A percentile compares a stretch with the other conserved stretches of the same genome.
These are phyloP conservation scores for Gastrolobium villosum DNA, from an alignment of 306 rosid species.

Conservation along the genomic window DNA sequence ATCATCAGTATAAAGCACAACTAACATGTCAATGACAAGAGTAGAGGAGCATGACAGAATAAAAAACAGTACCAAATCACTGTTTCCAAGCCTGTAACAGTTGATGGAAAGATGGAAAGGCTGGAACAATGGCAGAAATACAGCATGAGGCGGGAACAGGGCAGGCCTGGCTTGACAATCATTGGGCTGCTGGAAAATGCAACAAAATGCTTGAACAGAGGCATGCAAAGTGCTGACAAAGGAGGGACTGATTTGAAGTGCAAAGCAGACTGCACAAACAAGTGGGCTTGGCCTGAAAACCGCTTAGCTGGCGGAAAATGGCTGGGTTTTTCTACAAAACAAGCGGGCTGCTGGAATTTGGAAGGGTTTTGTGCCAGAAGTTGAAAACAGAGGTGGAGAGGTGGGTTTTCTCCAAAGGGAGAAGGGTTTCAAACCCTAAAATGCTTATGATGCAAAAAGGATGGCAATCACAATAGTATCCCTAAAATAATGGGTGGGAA, in stretches of 20 bases:
- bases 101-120: not conserved
- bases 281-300: not conserved
- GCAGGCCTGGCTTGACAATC: not conserved
- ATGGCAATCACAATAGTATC: not conserved
- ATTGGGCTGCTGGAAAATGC: conserved; percentile 14
- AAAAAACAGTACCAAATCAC: conserved; percentile 25
- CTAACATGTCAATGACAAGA: conserved; percentile 13
- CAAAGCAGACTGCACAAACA: not conserved
- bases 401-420: not conserved
- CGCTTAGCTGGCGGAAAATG: not conserved
- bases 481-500: not conserved
- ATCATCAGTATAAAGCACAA: not conserved
- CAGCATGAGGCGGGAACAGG: too few species aligned
- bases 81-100: not conserved
- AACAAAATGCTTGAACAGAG: conserved; percentile 4
- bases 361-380: conserved; percentile 31
- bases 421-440: not conserved
- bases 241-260: conserved; percentile 1
- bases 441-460: conserved; percentile 28
- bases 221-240: conserved; percentile 10
- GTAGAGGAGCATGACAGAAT: not conserved
- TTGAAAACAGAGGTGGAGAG: not conserved
- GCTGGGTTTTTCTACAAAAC: not conserved
- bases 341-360: not conserved
- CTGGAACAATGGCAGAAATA: not conserved